phyloP scores from a whole-genome alignment of 768 basidiomycete species.

The Exidia glandulosa region DNA sequence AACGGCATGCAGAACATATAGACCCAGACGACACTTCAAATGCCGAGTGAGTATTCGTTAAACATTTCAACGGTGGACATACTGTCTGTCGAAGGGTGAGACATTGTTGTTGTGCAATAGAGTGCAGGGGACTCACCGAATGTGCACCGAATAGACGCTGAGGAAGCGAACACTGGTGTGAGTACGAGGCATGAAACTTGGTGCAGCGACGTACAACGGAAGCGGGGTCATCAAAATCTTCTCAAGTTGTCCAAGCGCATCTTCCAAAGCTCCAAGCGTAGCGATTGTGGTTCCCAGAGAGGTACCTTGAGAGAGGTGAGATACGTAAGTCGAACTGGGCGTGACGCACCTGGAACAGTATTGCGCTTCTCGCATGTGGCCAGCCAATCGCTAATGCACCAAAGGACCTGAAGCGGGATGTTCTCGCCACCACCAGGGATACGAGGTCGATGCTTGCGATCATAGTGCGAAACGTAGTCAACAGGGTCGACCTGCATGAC shows the following conservation, averaged over 20 bases:
- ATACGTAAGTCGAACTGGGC: slow-evolving; percentile 1
- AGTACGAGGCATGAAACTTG: not conserved
- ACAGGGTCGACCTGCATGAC: not conserved
- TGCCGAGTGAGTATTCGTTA: not conserved
- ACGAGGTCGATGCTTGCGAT: slow-evolving; percentile 20
- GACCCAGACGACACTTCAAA: slow-evolving; percentile 48
- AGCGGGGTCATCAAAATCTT: slow-evolving; percentile 52
- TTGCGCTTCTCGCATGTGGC: slow-evolving; percentile 46
- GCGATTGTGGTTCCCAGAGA: slow-evolving; percentile 4
- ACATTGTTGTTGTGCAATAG: not conserved
- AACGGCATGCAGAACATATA: slow-evolving; percentile 72
- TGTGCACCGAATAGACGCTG: slow-evolving; percentile 55
- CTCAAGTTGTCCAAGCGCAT: slow-evolving; percentile 35
- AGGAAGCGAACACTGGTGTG: not conserved
- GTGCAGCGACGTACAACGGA: slow-evolving; percentile 43
- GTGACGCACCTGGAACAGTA: slow-evolving; percentile 38
- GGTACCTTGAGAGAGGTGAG: not conserved
- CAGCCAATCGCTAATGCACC: slow-evolving; percentile 47
- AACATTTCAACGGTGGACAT: not conserved
- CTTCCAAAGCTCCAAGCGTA: not conserved
- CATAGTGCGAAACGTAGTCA: not conserved
- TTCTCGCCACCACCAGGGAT: slow-evolving; percentile 39
- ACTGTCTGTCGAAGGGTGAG: slow-evolving; percentile 13
- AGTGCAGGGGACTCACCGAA: slow-evolving; percentile 37
- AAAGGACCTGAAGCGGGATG: slow-evolving; percentile 44